These are phyloP conservation scores for Chytriomyces confervae DNA, from an alignment of 192 early-diverging fungal species.

Conservation along the genomic window DNA sequence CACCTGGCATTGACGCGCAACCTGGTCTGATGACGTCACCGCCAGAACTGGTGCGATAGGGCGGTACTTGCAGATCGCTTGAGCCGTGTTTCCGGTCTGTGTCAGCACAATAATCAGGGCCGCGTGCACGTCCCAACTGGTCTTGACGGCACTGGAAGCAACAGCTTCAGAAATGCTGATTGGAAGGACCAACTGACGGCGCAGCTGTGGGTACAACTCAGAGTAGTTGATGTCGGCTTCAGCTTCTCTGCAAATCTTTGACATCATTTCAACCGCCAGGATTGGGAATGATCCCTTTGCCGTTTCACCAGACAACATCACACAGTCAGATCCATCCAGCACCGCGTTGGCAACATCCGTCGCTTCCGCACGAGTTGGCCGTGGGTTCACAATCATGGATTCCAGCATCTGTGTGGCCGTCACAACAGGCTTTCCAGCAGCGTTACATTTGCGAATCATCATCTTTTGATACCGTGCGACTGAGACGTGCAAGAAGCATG, in stretches of 20 bases:
- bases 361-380: conserved; percentile 98
- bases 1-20: conserved; percentile 57
- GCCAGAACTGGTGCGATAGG: conserved; percentile 91
- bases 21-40: conserved; percentile 72
- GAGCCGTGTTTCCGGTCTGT: conserved; percentile 82
- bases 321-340: conserved; percentile 96
- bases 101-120: conserved; percentile 90
- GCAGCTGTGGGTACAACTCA: conserved; percentile 88
- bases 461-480: conserved; percentile 85
- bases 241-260: conserved; percentile 88
- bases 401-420: conserved; percentile 98
- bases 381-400: conserved; percentile 78
- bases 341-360: conserved; percentile 99
- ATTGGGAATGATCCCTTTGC: conserved; percentile 94
- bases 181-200: conserved; percentile 75
- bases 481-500: conserved; percentile 6
- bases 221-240: conserved; percentile 95
- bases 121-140: conserved; percentile 38
- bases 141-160: conserved; percentile 80
- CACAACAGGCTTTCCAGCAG: conserved; percentile 94
- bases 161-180: conserved; percentile 89
- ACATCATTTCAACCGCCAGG: conserved; percentile 93
- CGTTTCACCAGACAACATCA: conserved; percentile 98
- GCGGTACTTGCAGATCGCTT: conserved; percentile 91
- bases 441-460: conserved; percentile 98